Evolutionary conservation across 2,329 filamentous ascomycete genomes (phyloP), one percentile per base, ranked within the genome.

Genomic region (Sclerotiophoma versabilis): DNA sequence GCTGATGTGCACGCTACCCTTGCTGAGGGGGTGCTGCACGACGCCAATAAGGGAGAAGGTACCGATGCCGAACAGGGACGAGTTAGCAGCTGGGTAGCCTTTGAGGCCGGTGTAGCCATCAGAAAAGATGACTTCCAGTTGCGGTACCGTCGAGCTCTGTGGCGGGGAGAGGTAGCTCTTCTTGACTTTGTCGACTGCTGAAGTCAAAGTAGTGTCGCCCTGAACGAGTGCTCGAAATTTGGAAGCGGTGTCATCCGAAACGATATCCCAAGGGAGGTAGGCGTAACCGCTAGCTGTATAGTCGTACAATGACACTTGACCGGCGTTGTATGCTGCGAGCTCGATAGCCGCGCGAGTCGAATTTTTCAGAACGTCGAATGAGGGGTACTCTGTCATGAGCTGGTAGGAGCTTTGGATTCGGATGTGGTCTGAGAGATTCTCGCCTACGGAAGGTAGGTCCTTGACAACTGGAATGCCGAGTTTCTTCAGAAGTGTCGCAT

Each of bases 51-150:
- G 54, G n/a, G 70, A 63, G 41, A 72, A 68, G 38, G 67, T 74
- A n/a, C 54, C 51, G n/a, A 62, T 64, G 15, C 69, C 67, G 30
- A 64, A 68, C 6, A 64, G 54, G 1, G 64, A 53, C 1, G 60
- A 74, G 41, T 59, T 75, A 12, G 47, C 54, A 3, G 58, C 57
- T 1, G 67, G 67, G 36, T 71, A 70, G 29, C 75, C 73, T 58
- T 74, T 74, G 34, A 70, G 57, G 14, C 79, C 79, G 0, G 76
- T 77, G 62, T 79, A 80, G 2, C 77, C 77, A 54, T 80, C 78
- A 0, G 76, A 76, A 59, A 81, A 77, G 51, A 80, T 77, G 29
- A 79, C 56, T 60, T 80, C 77, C 1, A 78, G 58, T 53, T 79
- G 75, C 0, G 78, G 76, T 7, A 79, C 70, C n/a, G 57, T 51